These are phyloP conservation scores for Calocybe indica DNA, from an alignment of 768 basidiomycete species.

Conservation along the genomic window DNA sequence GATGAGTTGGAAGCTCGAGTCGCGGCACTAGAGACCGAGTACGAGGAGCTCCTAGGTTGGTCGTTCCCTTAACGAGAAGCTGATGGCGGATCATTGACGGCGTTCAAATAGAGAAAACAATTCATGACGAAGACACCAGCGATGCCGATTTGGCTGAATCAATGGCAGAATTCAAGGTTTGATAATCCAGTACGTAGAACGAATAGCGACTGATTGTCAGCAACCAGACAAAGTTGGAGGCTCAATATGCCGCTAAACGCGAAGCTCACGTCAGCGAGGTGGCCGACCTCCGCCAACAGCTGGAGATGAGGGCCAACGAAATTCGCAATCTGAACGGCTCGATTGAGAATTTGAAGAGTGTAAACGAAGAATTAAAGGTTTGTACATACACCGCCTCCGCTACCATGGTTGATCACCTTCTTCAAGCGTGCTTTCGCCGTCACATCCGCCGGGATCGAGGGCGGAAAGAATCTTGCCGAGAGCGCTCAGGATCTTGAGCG, in stretches of 20 bases:
- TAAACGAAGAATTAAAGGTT: conserved; percentile 98
- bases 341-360: conserved; percentile 89
- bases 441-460: conserved; percentile 94
- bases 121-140: conserved; percentile 81
- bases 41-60: conserved; percentile 92
- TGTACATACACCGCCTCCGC: conserved; percentile 8
- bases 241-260: conserved; percentile 88
- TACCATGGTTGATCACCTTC: conserved; percentile 4
- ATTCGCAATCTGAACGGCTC: conserved; percentile 78
- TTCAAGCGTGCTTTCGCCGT: conserved; percentile 91
- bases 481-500: conserved; percentile 97
- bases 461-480: conserved; percentile 94
- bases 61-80: conserved; percentile 10
- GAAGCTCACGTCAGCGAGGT: conserved; percentile 86
- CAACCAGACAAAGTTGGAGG: conserved; percentile 82
- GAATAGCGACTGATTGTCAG: conserved; percentile 10
- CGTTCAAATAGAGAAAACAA: conserved; percentile 71
- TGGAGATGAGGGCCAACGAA: conserved; percentile 81
- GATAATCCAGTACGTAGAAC: conserved; percentile 9
- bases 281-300: conserved; percentile 80
- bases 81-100: conserved; percentile 10
- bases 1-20: conserved; percentile 87
- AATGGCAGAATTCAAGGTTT: conserved; percentile 86
- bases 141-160: conserved; percentile 80
- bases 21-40: conserved; percentile 80